Conservation (phyloP, 2,329 filamentous ascomycete genomes). For the Fusarium ambrosium region DNA sequence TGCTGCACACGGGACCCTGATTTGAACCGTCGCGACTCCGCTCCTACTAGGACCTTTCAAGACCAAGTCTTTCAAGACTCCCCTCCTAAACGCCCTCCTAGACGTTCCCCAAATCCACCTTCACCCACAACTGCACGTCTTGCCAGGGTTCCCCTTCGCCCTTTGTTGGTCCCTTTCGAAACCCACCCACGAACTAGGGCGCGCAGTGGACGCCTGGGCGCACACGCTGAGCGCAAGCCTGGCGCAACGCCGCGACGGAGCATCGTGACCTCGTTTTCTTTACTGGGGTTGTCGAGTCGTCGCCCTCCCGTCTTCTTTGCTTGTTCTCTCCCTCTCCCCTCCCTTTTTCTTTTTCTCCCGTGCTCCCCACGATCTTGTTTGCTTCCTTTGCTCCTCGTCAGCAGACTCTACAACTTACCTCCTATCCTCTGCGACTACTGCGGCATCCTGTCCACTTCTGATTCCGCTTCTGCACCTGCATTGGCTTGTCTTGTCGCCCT, state of each 20-base stretch:
- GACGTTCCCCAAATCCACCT: slow-evolving; percentile 41
- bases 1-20: slow-evolving; percentile 26
- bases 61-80: slow-evolving; percentile 30
- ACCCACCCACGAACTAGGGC: slow-evolving; percentile 44
- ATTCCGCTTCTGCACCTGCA: slow-evolving; percentile 44
- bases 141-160: slow-evolving; percentile 34
- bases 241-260: slow-evolving; percentile 47
- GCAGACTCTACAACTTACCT: slow-evolving; percentile 5
- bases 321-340: slow-evolving; percentile 21
- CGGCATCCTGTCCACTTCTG: slow-evolving; percentile 41
- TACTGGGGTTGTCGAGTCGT: slow-evolving; percentile 36
- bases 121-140: slow-evolving; percentile 45
- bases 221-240: slow-evolving; percentile 40
- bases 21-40: slow-evolving; percentile 26
- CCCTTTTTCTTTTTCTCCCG: slow-evolving; percentile 20
- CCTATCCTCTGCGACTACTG: slow-evolving; percentile 24
- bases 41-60: slow-evolving; percentile 42
- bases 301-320: slow-evolving; percentile 21
- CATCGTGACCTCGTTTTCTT: slow-evolving; percentile 48
- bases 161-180: slow-evolving; percentile 41
- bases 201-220: slow-evolving; percentile 20
- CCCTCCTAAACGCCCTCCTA: slow-evolving; percentile 31
- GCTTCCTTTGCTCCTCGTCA: slow-evolving; percentile 13
- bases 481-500: slow-evolving; percentile 46
- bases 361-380: slow-evolving; percentile 25